Evolutionary conservation across 75 land plant genomes (phyloP).

Genomic region (Isoetes taiwanensis): DNA sequence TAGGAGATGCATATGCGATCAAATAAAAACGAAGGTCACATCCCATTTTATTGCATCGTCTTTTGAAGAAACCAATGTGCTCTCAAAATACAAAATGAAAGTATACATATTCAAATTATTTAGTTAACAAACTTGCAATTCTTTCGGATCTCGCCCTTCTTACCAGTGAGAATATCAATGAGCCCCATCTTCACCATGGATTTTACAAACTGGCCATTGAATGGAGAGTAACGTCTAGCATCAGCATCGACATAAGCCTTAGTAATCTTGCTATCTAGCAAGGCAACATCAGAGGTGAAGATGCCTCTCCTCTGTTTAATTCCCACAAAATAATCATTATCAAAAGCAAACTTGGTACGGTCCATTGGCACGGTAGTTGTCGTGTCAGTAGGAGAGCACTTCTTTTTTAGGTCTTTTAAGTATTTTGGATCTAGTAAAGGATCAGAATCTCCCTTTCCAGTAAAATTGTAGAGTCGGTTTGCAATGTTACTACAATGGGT

Average conservation of each 20-base stretch:
- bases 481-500: neutral
- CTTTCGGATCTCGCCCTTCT: slow-evolving; percentile 1
- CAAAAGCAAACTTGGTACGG: neutral
- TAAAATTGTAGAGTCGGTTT: neutral
- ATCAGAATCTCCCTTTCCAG: neutral
- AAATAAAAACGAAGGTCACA: too few relatives aligned
- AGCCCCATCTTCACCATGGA: slow-evolving; percentile 4
- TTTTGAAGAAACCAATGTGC: too few relatives aligned
- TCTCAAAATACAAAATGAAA: too few relatives aligned
- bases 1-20: too few relatives aligned
- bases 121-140: neutral
- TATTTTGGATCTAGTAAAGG: neutral
- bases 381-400: neutral
- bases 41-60: too few relatives aligned
- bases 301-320: neutral
- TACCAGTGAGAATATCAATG: neutral
- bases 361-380: neutral
- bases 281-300: neutral
- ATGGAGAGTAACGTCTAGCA: neutral
- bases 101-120: too few relatives aligned
- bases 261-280: neutral
- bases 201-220: neutral
- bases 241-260: neutral
- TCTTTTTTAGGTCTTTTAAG: neutral
- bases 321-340: neutral